Conservation (phyloP, 73 alveolate genomes). For the Paramecium biaurelia region DNA sequence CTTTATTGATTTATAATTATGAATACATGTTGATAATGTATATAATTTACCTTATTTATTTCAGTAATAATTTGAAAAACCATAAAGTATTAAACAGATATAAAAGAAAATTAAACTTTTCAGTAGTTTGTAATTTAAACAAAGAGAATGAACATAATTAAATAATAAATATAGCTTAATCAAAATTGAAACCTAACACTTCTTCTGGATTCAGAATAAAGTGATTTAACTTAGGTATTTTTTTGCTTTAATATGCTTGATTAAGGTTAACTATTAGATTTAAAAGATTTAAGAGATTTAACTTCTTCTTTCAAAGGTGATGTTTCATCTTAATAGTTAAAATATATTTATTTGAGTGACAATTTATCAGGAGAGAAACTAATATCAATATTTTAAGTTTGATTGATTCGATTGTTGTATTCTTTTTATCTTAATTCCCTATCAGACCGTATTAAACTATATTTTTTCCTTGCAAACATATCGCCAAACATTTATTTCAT, state of each 20-base stretch:
- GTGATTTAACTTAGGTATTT: neutral
- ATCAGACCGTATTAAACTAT: neutral
- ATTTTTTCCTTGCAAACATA: conserved; percentile 10
- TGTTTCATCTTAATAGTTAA: neutral
- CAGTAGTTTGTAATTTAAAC: neutral
- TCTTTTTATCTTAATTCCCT: neutral
- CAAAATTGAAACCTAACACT: conserved; percentile 7
- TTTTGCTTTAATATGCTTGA: neutral
- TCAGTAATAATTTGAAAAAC: neutral
- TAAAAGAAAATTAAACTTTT: neutral
- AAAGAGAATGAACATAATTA: neutral
- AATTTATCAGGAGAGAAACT: neutral
- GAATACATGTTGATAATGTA: neutral
- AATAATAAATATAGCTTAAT: neutral
- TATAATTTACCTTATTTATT: neutral
- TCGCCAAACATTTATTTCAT: conserved; percentile 17
- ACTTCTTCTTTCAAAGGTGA: neutral
- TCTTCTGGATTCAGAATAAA: neutral
- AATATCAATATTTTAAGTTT: neutral
- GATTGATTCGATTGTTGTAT: neutral
- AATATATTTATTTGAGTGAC: neutral
- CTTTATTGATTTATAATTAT: neutral
- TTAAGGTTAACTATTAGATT: conserved; percentile 1
- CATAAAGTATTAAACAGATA: neutral
- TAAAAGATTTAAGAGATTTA: neutral